A percentile compares a stretch with the other conserved stretches of the same genome.
Conservation (phyloP, 345 rosid species). For the Eucalyptus grandis region DNA sequence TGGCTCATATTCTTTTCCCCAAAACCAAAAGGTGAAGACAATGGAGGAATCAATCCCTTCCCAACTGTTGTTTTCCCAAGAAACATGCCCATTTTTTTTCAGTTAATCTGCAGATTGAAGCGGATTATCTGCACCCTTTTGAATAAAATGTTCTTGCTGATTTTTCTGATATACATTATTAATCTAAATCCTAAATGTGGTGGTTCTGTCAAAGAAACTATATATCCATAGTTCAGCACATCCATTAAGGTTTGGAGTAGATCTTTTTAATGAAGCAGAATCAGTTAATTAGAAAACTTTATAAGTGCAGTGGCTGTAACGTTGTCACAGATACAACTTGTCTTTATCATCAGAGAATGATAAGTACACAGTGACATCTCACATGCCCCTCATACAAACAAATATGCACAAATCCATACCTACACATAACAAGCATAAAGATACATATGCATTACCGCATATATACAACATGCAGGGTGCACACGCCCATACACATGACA, state of each 20-base stretch:
- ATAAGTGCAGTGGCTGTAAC: neutral
- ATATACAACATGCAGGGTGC: neutral
- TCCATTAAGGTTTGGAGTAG: neutral
- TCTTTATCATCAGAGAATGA: neutral
- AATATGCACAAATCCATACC: neutral
- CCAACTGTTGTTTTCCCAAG: neutral
- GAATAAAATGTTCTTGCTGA: neutral
- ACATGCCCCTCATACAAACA: neutral
- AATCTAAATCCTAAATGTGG: neutral
- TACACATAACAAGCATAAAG: neutral
- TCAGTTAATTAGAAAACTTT: neutral
- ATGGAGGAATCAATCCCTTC: neutral
- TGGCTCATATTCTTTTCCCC: neutral
- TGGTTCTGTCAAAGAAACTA: neutral
- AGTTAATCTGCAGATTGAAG: neutral
- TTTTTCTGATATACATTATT: neutral
- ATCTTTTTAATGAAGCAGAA: neutral
- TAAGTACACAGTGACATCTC: neutral
- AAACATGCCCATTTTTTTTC: neutral
- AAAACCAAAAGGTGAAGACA: neutral
- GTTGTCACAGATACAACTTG: neutral
- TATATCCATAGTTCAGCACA: neutral
- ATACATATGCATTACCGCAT: neutral
- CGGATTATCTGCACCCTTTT: neutral
- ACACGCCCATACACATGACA: neutral